These are phyloP conservation scores for Penicillium italicum DNA, from an alignment of 2,329 filamentous ascomycete species.

Conservation along the genomic window DNA sequence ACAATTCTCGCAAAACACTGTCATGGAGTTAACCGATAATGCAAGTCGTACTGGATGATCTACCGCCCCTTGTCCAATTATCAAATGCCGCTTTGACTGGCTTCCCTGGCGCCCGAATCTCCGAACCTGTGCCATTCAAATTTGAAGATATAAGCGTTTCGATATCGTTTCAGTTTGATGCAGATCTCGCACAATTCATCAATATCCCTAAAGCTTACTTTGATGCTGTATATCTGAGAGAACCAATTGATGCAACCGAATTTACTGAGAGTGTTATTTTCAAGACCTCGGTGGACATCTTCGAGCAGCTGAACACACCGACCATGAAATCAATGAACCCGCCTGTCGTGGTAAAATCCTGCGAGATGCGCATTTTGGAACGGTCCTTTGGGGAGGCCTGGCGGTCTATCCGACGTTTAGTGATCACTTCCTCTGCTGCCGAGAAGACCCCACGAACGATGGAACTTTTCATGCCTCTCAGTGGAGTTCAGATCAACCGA, in stretches of 20 bases:
- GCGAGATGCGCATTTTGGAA: slow-evolving; percentile 32
- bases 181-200: slow-evolving; percentile 29
- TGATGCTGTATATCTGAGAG: slow-evolving; percentile 28
- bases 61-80: slow-evolving; percentile 20
- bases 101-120: slow-evolving; percentile 14
- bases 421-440: slow-evolving; percentile 30
- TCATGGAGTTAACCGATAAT: background rate
- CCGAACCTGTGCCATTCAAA: slow-evolving; percentile 27
- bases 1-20: background rate
- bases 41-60: slow-evolving; percentile 22
- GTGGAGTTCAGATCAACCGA: slow-evolving; percentile 28
- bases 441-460: slow-evolving; percentile 26
- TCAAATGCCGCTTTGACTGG: slow-evolving; percentile 18
- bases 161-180: slow-evolving; percentile 29
- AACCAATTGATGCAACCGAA: slow-evolving; percentile 28
- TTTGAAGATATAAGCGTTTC: slow-evolving; percentile 26
- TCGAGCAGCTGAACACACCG: slow-evolving; percentile 30
- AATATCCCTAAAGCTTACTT: slow-evolving; percentile 32
- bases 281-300: slow-evolving; percentile 27
- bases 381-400: slow-evolving; percentile 29
- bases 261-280: slow-evolving; percentile 32
- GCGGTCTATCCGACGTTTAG: slow-evolving; percentile 30
- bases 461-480: slow-evolving; percentile 31
- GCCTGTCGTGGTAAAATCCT: slow-evolving; percentile 24
- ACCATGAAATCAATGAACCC: slow-evolving; percentile 31